phyloP scores from a whole-genome alignment of 2,329 filamentous ascomycete species.

The Alternaria solani region DNA sequence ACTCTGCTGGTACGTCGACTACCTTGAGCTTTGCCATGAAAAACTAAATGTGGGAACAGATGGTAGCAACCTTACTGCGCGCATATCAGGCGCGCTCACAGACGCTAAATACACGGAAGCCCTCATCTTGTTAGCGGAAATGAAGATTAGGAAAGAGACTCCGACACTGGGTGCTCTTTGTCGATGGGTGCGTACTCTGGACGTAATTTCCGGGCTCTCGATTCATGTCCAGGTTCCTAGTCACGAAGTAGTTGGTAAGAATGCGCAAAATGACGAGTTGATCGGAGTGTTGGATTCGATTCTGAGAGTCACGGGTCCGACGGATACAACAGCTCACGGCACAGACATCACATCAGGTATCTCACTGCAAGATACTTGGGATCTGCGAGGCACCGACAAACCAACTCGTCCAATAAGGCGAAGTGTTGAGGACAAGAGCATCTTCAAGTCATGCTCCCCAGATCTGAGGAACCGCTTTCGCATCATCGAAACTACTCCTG shows the following conservation, averaged over 20 bases:
- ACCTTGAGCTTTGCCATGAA: not conserved
- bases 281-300: conserved; percentile 70
- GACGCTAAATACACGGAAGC: conserved; percentile 73
- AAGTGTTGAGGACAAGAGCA: conserved; percentile 65
- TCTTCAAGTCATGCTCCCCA: conserved; percentile 42
- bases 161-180: conserved; percentile 74
- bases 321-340: conserved; percentile 56
- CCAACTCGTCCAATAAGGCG: conserved; percentile 60
- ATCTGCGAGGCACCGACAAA: conserved; percentile 58
- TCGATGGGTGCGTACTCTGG: conserved; percentile 75
- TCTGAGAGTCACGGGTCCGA: conserved; percentile 68
- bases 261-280: conserved; percentile 60
- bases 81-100: conserved; percentile 70
- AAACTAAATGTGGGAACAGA: conserved; percentile 43
- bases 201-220: conserved; percentile 72
- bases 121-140: conserved; percentile 71
- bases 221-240: conserved; percentile 59
- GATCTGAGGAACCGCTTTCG: conserved; percentile 55
- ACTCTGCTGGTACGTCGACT: conserved; percentile 58
- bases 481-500: conserved; percentile 69
- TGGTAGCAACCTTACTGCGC: conserved; percentile 70
- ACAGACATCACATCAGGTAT: conserved; percentile 54
- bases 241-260: conserved; percentile 38
- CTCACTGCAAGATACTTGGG: conserved; percentile 67
- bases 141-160: conserved; percentile 70